Percentiles rank a stretch among this genome's conserved stretches.
Conservation (phyloP, 2,329 filamentous ascomycete genomes). For the Pseudogymnoascus sp. region DNA sequence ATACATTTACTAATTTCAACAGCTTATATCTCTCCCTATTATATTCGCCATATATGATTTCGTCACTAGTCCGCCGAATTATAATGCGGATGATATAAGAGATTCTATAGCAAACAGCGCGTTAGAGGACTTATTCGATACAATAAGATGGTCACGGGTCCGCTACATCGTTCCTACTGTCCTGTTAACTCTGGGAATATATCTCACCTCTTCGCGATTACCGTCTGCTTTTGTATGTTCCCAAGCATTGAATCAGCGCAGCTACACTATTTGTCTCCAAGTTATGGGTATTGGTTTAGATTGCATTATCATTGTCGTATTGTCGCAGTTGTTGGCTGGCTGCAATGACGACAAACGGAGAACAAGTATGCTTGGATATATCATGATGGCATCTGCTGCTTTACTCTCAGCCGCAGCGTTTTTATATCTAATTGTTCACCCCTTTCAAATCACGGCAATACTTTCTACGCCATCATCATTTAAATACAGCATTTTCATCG, state of each 20-base stretch:
- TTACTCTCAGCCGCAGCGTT: not conserved
- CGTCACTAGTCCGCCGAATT: not conserved
- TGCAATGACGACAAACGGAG: constrained; percentile 10
- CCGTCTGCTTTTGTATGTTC: constrained; percentile 11
- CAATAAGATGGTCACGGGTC: constrained; percentile 9
- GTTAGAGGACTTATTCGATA: constrained; percentile 12
- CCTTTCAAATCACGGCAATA: not conserved
- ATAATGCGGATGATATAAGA: constrained; percentile 10
- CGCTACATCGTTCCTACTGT: constrained; percentile 13
- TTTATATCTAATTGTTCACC: not conserved
- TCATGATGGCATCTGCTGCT: constrained; percentile 1
- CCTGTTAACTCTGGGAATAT: constrained; percentile 1
- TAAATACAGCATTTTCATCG: not conserved
- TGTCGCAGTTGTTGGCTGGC: not conserved
- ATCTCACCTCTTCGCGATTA: constrained; percentile 5
- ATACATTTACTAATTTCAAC: not conserved
- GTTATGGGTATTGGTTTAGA: constrained; percentile 10
- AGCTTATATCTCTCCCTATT: constrained; percentile 9
- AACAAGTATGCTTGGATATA: not conserved
- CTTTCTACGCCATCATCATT: not conserved
- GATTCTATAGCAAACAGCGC: constrained; percentile 13
- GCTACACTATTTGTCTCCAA: constrained; percentile 7
- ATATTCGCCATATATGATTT: constrained; percentile 12
- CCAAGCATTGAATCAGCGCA: not conserved
- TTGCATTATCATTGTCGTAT: constrained; percentile 5